Evolutionary conservation across 1,139 yeast species (phyloP), one percentile per base, ranked within the genome.

Genomic region (Lodderomyces orthopsilosis): DNA sequence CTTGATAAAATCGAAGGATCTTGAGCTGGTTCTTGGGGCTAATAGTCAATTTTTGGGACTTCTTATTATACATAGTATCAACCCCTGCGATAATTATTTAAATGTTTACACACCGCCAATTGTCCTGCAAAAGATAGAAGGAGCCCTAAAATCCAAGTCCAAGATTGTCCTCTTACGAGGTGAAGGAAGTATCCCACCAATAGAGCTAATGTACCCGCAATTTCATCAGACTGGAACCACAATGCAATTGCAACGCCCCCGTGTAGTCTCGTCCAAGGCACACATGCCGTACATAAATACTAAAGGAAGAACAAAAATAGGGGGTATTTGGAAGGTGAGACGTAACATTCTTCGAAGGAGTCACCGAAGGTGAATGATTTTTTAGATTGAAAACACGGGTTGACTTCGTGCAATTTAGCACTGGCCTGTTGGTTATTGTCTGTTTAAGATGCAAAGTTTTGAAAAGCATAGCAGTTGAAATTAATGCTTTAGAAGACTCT

Each of bases 31-130:
- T 14, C 34, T 30, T 15, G 34, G 34, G 6, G 8, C 18, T 30
- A 12, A 3, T 30, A 10, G 34, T 8, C 19, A 42, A n/a, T 69
- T 61, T 43, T 41, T 56, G 38, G 80, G 83, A 0, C 57, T 82
- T 12, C 73, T 74, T 1, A 62, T 84, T 40, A 63, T 85, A 2
- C 93, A 85, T 56, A 83, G 93, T 2, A 65, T 88, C n/a, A 77
- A 85, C 53, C 45, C 51, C 0, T 47, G 50, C 0, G 56, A 64
- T 1, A 57, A 63, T 8, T 55, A 64, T 27, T 55, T 86, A 41
- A 81, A 85, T 47, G 44, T 89, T 1, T 82, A 86, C 52, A 64
- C 85, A 0, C 89, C 94, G 1, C 51, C 63, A 9, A 13, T 13
- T 19, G 41, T 42, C 12, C 45, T 17, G 10, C 10, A 43, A 15